Evolutionary conservation across 164 flowering plant genomes (phyloP).

Genomic region (Pachysandra terminalis): DNA sequence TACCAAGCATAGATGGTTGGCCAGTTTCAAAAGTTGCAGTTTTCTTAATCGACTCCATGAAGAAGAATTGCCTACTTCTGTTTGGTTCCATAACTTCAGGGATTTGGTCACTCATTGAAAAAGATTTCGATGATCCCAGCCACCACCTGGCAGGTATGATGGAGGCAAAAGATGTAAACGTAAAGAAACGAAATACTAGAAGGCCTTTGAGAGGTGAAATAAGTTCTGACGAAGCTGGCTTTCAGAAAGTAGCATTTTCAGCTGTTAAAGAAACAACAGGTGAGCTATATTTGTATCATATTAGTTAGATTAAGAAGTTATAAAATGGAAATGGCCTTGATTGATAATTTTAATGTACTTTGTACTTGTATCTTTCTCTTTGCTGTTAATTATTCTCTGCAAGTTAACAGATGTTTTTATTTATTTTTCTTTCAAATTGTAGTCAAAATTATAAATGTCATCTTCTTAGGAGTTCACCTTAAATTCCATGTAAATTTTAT

Average conservation of each 20-base stretch:
- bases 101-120: slow-evolving; percentile 79
- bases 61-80: slow-evolving; percentile 58
- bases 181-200: slow-evolving; percentile 29
- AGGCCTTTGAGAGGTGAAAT: slow-evolving; percentile 19
- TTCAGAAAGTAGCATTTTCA: slow-evolving; percentile 49
- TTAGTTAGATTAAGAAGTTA: neutral
- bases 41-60: slow-evolving; percentile 52
- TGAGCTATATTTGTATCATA: slow-evolving; percentile 14
- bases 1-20: slow-evolving; percentile 50
- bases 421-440: no score
- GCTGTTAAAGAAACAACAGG: slow-evolving; percentile 67
- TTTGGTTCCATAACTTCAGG: slow-evolving; percentile 49
- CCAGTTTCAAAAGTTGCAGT: slow-evolving; percentile 63
- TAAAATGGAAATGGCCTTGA: neutral
- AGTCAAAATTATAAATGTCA: no score
- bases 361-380: neutral
- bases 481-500: no score
- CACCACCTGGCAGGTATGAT: slow-evolving; percentile 14
- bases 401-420: no score
- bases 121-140: slow-evolving; percentile 25
- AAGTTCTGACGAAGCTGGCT: slow-evolving; percentile 23
- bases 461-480: no score
- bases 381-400: neutral
- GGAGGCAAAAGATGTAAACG: slow-evolving; percentile 15
- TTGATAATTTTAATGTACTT: no score